Percentiles rank a stretch among this genome's conserved stretches.
These are phyloP conservation scores for Auriscalpium orientale DNA, from an alignment of 768 basidiomycete species.

Conservation along the genomic window DNA sequence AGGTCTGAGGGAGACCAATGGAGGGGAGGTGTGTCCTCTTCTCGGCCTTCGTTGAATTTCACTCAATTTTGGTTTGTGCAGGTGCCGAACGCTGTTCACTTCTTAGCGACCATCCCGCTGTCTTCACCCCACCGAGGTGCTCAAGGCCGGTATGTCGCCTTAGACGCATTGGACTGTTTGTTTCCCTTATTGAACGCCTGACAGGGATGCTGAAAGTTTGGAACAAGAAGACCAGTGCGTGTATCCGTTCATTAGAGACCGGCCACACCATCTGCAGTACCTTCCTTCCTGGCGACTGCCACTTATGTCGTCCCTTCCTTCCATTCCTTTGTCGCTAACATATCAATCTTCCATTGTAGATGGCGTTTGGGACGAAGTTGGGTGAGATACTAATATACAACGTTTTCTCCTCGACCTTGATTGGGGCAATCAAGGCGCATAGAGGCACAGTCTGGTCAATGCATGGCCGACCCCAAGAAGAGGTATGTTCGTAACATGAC, in stretches of 20 bases:
- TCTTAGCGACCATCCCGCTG: slow-evolving; percentile 61
- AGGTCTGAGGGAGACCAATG: slow-evolving; percentile 63
- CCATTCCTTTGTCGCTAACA: no score
- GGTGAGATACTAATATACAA: slow-evolving; percentile 90
- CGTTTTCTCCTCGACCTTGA: slow-evolving; percentile 75
- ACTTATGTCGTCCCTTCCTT: slow-evolving; percentile 67
- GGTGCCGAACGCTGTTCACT: slow-evolving; percentile 70
- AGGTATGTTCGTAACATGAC: slow-evolving; percentile 35
- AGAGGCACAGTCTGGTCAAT: slow-evolving; percentile 82
- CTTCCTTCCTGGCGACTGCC: slow-evolving; percentile 89
- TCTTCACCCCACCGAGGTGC: slow-evolving; percentile 75
- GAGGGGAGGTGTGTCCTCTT: slow-evolving; percentile 57
- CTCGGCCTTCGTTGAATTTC: background rate
- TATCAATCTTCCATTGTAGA: slow-evolving; percentile 38
- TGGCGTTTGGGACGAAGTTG: slow-evolving; percentile 87
- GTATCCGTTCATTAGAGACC: slow-evolving; percentile 93
- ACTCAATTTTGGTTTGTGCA: slow-evolving; percentile 22
- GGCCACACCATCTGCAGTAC: slow-evolving; percentile 88
- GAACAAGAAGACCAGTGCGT: slow-evolving; percentile 89
- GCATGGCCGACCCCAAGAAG: slow-evolving; percentile 74
- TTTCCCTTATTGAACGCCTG: slow-evolving; percentile 38
- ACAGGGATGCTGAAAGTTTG: slow-evolving; percentile 85
- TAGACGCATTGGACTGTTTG: slow-evolving; percentile 77
- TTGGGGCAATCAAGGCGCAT: slow-evolving; percentile 85
- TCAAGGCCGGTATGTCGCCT: no score